Evolutionary conservation across 805 yeast species (phyloP).

Genomic region (Middelhovenomyces tepae): DNA sequence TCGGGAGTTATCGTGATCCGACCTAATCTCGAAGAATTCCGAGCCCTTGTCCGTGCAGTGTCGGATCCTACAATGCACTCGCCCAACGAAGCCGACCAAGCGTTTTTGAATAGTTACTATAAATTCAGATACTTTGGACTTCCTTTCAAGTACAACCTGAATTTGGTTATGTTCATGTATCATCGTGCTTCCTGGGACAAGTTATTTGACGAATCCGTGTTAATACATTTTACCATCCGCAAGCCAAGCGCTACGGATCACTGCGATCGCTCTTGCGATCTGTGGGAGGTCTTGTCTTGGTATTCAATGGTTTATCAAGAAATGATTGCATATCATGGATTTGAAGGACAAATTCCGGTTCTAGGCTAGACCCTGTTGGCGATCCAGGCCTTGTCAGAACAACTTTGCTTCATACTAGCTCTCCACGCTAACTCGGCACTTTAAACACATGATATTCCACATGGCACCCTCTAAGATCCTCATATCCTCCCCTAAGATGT

Average conservation of each 20-base stretch:
- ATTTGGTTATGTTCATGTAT: slow-evolving; percentile 18
- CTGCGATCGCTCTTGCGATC: slow-evolving; percentile 2
- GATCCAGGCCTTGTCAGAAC: too few species aligned
- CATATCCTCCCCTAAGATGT: too few species aligned
- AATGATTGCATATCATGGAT: slow-evolving; percentile 19
- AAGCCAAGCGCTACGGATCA: slow-evolving; percentile 13
- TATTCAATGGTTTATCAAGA: slow-evolving; percentile 19
- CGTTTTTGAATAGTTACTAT: slow-evolving; percentile 18
- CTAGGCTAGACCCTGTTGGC: slow-evolving; percentile 12
- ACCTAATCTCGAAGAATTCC: slow-evolving; percentile 21
- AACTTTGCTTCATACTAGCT: too few species aligned
- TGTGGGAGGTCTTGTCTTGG: slow-evolving; percentile 9
- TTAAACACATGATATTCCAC: too few species aligned
- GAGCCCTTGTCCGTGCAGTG: slow-evolving; percentile 16
- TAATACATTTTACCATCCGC: slow-evolving; percentile 18
- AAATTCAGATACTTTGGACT: slow-evolving; percentile 15
- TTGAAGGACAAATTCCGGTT: slow-evolving; percentile 14
- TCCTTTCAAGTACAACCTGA: slow-evolving; percentile 20
- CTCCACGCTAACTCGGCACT: too few species aligned
- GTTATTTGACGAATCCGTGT: slow-evolving; percentile 20
- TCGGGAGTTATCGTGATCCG: slow-evolving; percentile 20
- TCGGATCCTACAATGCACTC: slow-evolving; percentile 21
- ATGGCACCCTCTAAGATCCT: too few species aligned
- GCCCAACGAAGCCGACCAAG: slow-evolving; percentile 23
- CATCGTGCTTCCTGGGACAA: slow-evolving; percentile 17